Conservation (phyloP, 1,284 basidiomycete species). For the Tylopilus sp. region DNA sequence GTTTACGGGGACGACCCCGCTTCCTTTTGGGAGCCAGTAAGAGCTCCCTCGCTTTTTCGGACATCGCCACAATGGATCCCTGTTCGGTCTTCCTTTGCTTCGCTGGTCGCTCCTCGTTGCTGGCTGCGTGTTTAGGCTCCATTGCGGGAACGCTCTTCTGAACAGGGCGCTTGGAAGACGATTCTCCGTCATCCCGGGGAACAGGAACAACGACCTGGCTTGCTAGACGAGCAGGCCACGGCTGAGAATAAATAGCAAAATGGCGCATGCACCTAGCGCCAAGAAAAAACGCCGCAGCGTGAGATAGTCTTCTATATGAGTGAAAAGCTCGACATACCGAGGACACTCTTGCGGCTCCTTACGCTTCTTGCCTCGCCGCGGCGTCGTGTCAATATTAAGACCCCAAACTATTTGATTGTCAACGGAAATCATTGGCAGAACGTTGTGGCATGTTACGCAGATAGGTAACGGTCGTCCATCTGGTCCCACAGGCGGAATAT, state of each 20-base stretch:
- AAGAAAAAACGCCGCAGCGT: constrained; percentile 16
- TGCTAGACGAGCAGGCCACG: constrained; percentile 64
- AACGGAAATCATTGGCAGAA: constrained; percentile 69
- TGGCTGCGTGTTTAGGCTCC: constrained; percentile 52
- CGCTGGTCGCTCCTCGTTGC: constrained; percentile 38
- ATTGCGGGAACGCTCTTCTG: constrained; percentile 47
- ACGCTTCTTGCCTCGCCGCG: constrained; percentile 47
- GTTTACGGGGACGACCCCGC: constrained; percentile 37
- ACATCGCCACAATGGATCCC: constrained; percentile 35
- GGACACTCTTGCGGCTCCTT: constrained; percentile 67
- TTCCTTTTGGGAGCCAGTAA: constrained; percentile 34
- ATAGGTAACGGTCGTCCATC: constrained; percentile 59
- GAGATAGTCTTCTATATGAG: constrained; percentile 21
- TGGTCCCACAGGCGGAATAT: constrained; percentile 43
- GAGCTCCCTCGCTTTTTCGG: constrained; percentile 35
- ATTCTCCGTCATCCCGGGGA: constrained; percentile 50
- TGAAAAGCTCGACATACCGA: constrained; percentile 45
- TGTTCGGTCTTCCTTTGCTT: constrained; percentile 46
- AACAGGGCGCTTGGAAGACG: constrained; percentile 43
- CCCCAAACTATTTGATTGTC: constrained; percentile 73
- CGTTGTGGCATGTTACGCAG: constrained; percentile 62
- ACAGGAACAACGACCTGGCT: constrained; percentile 44
- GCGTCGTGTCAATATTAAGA: constrained; percentile 45
- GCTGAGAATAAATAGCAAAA: constrained; percentile 63
- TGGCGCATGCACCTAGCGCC: constrained; percentile 66